Base-by-base conservation (phyloP, 2,329 filamentous ascomycete genomes). In the Nemania bipapillata region DNA sequence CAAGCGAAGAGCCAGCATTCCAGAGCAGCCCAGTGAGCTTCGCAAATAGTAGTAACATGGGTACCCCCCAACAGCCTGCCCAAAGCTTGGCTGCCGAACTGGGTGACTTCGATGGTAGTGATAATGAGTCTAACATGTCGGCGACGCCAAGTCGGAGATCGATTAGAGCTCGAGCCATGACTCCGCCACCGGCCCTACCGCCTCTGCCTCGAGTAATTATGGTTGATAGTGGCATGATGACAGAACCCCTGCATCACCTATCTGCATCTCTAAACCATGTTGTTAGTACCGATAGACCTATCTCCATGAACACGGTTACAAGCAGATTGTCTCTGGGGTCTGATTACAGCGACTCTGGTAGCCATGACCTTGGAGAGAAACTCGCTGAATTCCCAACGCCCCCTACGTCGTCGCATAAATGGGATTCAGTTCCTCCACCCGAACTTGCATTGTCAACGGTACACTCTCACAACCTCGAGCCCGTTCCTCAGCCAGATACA, bases 31-130 rank as follows among this genome's bases (percentile, higher is more conserved):
- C 87, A 20, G 84, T 85, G 56, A 89, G 87, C 76, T 84, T 86
- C 70, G 81, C 80, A 20, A 84, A 82, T 68, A 85, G 83, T 73
- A 86, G 83, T 70, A 79, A 79, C 54, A 76, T 81, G 63, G 82
- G 82, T 53, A 87, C 86, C 2, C 83, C 87, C 9, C 82, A 86
- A 30, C 65, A 68, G 50, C 81, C 76, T 20, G 86, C 88, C 17
- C 92, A 97, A 82, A 98, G 92, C 76, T 84, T 99, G 58, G 97
- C 96, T 78, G 94, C 94, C 47, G 96, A 99, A 80, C 86, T 99
- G 49, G 93, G 92, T 61, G 92, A 93, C 72, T 83, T 97, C 50
- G 91, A 89, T 69, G 89, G 89, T 71, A 91, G 91, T 73, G 92
- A 93, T 70, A 92, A 93, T 68, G 90, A 91, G 70, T 90, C 91